A percentile compares a stretch with the other conserved stretches of the same genome.
These are phyloP conservation scores for Cladophialophora bantiana DNA, from an alignment of 2,329 filamentous ascomycete genomes.

Conservation along the genomic window DNA sequence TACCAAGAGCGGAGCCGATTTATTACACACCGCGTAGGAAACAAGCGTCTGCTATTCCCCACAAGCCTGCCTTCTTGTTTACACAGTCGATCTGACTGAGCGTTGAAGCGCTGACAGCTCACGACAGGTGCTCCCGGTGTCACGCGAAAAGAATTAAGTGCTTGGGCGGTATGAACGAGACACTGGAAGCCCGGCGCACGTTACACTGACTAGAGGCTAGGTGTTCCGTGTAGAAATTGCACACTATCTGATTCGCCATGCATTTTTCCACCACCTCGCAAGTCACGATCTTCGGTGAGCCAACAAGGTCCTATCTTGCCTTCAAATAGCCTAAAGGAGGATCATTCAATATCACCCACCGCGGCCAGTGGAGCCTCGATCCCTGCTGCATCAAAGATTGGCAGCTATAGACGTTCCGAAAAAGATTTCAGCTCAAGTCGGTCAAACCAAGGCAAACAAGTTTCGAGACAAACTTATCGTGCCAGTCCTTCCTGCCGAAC, in stretches of 20 bases:
- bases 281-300: slow-evolving; percentile 10
- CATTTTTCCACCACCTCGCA: slow-evolving; percentile 24
- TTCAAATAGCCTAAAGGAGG: slow-evolving; percentile 3
- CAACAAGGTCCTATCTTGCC: slow-evolving; percentile 17
- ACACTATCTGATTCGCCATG: slow-evolving; percentile 25
- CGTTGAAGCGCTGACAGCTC: background rate
- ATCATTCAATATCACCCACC: background rate
- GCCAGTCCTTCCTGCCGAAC: slow-evolving; percentile 27
- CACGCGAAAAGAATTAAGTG: slow-evolving; percentile 33
- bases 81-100: background rate
- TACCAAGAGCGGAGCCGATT: slow-evolving; percentile 13
- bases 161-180: slow-evolving; percentile 19
- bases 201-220: background rate
- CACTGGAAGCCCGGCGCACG: background rate
- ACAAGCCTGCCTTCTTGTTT: background rate
- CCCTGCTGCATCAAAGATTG: background rate
- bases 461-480: slow-evolving; percentile 24
- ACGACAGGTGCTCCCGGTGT: slow-evolving; percentile 26
- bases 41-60: slow-evolving; percentile 22
- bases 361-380: background rate
- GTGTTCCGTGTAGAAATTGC: slow-evolving; percentile 28
- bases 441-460: slow-evolving; percentile 23
- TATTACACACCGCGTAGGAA: slow-evolving; percentile 30
- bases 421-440: slow-evolving; percentile 38
- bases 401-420: slow-evolving; percentile 27